phyloP scores from a whole-genome alignment of 805 yeast genomes.

The Saturnispora besseyi region DNA sequence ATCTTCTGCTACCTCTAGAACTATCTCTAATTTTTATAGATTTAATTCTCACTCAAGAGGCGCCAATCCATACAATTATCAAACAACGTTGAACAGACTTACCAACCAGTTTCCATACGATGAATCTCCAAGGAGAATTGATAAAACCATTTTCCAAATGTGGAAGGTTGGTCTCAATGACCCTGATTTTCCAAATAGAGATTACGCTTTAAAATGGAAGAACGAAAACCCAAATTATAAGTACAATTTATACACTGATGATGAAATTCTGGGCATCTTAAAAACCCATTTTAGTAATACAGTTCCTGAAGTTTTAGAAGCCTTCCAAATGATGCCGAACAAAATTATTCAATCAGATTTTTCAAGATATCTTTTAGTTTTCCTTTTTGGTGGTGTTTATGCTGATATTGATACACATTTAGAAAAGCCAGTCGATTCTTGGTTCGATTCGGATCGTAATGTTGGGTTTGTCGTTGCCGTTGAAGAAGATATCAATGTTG shows the following conservation, averaged over 20 bases:
- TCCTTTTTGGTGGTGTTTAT: slow-evolving; percentile 50
- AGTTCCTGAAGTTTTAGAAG: slow-evolving; percentile 45
- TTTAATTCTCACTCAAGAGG: slow-evolving; percentile 27
- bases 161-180: slow-evolving; percentile 28
- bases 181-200: slow-evolving; percentile 29
- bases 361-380: slow-evolving; percentile 45
- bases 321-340: slow-evolving; percentile 47
- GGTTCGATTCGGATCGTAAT: slow-evolving; percentile 47
- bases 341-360: slow-evolving; percentile 45
- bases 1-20: slow-evolving; percentile 21
- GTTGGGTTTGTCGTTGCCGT: slow-evolving; percentile 48
- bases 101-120: slow-evolving; percentile 27
- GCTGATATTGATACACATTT: slow-evolving; percentile 53
- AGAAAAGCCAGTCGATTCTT: slow-evolving; percentile 46
- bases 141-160: slow-evolving; percentile 29
- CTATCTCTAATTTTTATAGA: slow-evolving; percentile 24
- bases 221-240: slow-evolving; percentile 28
- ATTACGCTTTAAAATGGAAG: slow-evolving; percentile 26
- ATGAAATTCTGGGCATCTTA: slow-evolving; percentile 24
- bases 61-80: slow-evolving; percentile 28
- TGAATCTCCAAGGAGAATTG: slow-evolving; percentile 26
- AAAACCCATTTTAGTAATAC: slow-evolving; percentile 25
- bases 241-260: slow-evolving; percentile 26
- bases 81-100: slow-evolving; percentile 26
- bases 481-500: slow-evolving; percentile 44